A percentile compares a stretch with the other conserved stretches of the same genome.
phyloP scores from a whole-genome alignment of 2,329 filamentous ascomycete genomes.

The Fusarium agapanthi region DNA sequence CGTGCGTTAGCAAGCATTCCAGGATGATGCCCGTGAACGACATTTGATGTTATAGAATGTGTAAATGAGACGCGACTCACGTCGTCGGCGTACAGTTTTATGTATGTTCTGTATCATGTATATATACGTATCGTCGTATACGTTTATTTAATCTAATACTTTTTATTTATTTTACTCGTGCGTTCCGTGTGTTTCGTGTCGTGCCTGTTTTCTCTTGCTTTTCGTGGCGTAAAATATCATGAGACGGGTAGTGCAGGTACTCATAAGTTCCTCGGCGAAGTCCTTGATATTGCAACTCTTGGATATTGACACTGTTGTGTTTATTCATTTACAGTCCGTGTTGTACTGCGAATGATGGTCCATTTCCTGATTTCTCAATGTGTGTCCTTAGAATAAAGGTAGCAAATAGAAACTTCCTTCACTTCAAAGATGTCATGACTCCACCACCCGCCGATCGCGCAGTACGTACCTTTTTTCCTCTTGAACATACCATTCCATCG shows the following conservation, averaged over 20 bases:
- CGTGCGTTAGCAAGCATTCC: constrained; percentile 43
- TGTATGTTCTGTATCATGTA: constrained; percentile 36
- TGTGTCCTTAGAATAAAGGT: constrained; percentile 3
- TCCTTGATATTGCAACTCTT: not conserved
- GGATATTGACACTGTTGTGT: not conserved
- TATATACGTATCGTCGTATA: constrained; percentile 31
- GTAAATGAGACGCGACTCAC: constrained; percentile 39
- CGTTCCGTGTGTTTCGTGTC: constrained; percentile 18
- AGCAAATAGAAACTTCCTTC: constrained; percentile 2
- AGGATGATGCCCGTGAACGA: constrained; percentile 40
- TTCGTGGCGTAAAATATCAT: constrained; percentile 8
- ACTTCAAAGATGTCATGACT: constrained; percentile 36
- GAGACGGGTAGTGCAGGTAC: not conserved
- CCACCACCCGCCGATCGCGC: constrained; percentile 17
- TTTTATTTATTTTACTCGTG: constrained; percentile 24
- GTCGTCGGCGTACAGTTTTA: constrained; percentile 39
- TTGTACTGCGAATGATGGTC: not conserved
- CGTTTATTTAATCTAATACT: constrained; percentile 34
- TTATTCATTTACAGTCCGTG: not conserved
- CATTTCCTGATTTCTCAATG: not conserved
- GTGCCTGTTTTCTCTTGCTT: not conserved
- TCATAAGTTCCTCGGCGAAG: not conserved
- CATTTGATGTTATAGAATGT: constrained; percentile 41
- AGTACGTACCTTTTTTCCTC: constrained; percentile 29
- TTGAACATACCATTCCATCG: constrained; percentile 23